Evolutionary conservation across 169 alveolate species (phyloP), one percentile per base, ranked within the genome.

Genomic region (Plasmodium fragile): DNA sequence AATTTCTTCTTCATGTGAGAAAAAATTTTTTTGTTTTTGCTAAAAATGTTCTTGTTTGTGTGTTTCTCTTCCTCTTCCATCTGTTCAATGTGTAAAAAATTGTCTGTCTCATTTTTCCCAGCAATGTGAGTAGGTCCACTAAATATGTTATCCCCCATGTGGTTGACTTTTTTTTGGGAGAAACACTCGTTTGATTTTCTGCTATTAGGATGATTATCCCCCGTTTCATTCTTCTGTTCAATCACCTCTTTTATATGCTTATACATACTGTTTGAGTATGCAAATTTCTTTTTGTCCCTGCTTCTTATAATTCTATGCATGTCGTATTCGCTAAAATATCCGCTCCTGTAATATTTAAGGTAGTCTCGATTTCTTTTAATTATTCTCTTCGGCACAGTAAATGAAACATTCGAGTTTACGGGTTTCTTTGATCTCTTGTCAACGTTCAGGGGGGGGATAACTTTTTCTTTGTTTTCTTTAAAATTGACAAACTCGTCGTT

Each of bases 301-400:
- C 55, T 34, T 59, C 71, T 43, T 18, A 45, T 18, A 43, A 70
- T 77, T 85, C 72, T 53, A 34, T 53, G 70, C 28, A 52, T 34
- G 45, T 85, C 93, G 49, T 73, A 85, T 73, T 85, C 93, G 41
- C 93, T 85, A 55, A 73, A 75, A 85, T 75, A 77, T 1, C 93
- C 85, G 16, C 34, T 83, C 16, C 55, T 39, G 69, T 73, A 30
- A 75, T 30, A 34, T 11, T 85, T 85, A 5, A 18, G 22, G n/a
- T 32, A 53, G 36, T 52, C 80, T 52, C 65, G 69, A 73, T 75
- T 53, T 53, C 49, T 49, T 73, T 30, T 85, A 53, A 28, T 43
- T 75, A 85, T 73, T 11, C 43, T 53, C 18, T 53, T 73, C 52
- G 30, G 59, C 25, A 72, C 79, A 32, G 77, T 28, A 39, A 34